These are phyloP conservation scores for Eucalyptus fibrosa DNA, from an alignment of 345 rosid species.

Conservation along the genomic window DNA sequence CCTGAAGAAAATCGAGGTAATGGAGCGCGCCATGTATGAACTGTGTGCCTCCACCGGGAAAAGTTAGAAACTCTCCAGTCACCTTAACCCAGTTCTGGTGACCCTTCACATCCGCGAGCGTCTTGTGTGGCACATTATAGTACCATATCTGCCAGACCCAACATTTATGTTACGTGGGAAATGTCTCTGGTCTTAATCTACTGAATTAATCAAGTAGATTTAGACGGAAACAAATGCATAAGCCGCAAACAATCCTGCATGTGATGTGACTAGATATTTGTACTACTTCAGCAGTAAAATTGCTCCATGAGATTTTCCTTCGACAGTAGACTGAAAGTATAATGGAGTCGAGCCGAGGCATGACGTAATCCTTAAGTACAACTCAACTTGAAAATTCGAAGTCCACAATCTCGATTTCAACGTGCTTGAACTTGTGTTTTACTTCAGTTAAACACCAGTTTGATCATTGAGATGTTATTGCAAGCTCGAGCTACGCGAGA, in stretches of 20 bases:
- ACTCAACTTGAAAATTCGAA: background rate
- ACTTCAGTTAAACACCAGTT: background rate
- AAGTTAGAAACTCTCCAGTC: conserved; percentile 81
- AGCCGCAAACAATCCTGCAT: background rate
- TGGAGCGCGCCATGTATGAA: conserved; percentile 93
- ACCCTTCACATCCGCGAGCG: conserved; percentile 74
- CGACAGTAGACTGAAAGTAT: background rate
- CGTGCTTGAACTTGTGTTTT: background rate
- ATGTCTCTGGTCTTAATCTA: background rate
- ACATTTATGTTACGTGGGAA: background rate
- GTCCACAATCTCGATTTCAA: background rate
- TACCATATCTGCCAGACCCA: conserved; percentile 69
- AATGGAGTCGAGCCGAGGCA: background rate
- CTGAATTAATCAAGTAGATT: background rate
- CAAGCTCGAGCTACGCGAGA: background rate
- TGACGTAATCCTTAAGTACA: background rate
- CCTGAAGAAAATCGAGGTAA: conserved; percentile 67
- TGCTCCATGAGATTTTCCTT: background rate
- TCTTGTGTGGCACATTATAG: conserved; percentile 74
- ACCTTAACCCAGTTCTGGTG: conserved; percentile 97
- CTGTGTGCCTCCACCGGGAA: conserved; percentile 97
- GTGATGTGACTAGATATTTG: background rate
- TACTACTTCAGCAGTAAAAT: background rate
- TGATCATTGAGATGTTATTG: background rate
- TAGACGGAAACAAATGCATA: background rate